Conservation (phyloP, 192 early-diverging fungal genomes). For the Linnemannia schmuckeri region DNA sequence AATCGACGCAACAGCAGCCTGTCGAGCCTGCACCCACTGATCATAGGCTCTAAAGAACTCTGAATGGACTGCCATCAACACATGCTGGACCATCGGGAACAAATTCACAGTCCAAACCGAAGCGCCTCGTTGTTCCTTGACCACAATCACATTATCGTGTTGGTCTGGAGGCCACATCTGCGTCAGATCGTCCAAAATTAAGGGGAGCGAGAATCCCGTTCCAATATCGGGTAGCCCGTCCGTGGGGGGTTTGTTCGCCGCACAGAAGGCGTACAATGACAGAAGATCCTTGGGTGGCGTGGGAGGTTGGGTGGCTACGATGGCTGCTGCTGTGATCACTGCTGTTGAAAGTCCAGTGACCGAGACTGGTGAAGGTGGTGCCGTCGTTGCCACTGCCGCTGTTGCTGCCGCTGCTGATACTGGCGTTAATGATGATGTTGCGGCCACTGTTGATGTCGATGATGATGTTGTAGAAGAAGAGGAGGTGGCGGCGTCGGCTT, state of each 20-base stretch:
- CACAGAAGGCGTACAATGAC: slow-evolving; percentile 76
- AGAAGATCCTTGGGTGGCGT: slow-evolving; percentile 78
- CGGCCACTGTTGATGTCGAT: too few species aligned
- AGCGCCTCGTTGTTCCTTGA: slow-evolving; percentile 65
- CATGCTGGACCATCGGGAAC: slow-evolving; percentile 73
- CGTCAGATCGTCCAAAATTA: slow-evolving; percentile 80
- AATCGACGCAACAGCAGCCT: slow-evolving; percentile 47
- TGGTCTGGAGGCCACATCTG: slow-evolving; percentile 81
- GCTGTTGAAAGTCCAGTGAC: background rate
- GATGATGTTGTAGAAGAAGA: background rate
- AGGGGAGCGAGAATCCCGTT: slow-evolving; percentile 62
- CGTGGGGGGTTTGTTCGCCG: slow-evolving; percentile 44
- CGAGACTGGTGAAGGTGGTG: background rate
- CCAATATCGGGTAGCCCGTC: slow-evolving; percentile 56
- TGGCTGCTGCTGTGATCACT: slow-evolving; percentile 9
- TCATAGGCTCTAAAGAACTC: slow-evolving; percentile 77
- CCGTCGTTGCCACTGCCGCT: background rate
- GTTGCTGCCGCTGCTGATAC: background rate
- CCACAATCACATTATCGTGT: slow-evolving; percentile 83
- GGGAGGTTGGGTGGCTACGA: slow-evolving; percentile 45
- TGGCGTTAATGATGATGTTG: background rate
- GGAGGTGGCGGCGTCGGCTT: background rate
- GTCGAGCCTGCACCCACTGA: slow-evolving; percentile 61
- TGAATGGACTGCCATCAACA: slow-evolving; percentile 64
- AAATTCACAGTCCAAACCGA: slow-evolving; percentile 75